Conservation (phyloP, 2,329 filamentous ascomycete species). For the Ceratocystis alfenasii region DNA sequence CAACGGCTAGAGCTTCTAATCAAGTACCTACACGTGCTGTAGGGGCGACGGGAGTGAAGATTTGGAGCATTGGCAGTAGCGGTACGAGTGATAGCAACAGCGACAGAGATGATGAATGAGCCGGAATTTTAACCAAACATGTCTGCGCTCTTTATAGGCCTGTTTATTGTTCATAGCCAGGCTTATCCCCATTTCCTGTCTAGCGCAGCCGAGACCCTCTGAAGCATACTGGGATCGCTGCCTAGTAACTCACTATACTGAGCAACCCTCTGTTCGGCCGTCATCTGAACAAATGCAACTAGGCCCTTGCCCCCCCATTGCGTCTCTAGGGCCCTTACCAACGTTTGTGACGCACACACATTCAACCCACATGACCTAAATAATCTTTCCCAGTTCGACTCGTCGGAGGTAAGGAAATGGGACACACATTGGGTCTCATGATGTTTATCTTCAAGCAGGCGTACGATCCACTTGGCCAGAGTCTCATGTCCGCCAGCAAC, state of each 20-base stretch:
- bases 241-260: conserved; percentile 27
- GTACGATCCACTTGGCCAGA: conserved; percentile 44
- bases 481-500: conserved; percentile 40
- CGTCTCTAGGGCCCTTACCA: conserved; percentile 27
- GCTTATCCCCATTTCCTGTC: neutral
- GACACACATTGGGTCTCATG: conserved; percentile 26
- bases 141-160: neutral
- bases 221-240: conserved; percentile 18
- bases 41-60: conserved; percentile 15
- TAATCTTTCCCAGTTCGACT: conserved; percentile 34
- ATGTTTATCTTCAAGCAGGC: conserved; percentile 38
- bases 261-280: conserved; percentile 24
- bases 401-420: conserved; percentile 30
- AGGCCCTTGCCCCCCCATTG: conserved; percentile 28
- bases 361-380: conserved; percentile 31
- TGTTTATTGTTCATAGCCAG: neutral
- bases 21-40: conserved; percentile 2
- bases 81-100: neutral
- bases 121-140: neutral
- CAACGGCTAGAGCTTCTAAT: neutral
- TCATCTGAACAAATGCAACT: conserved; percentile 28
- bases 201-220: neutral
- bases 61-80: conserved; percentile 18
- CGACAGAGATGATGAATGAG: neutral
- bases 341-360: conserved; percentile 30